A percentile compares a stretch with the other conserved stretches of the same genome.
phyloP scores from a whole-genome alignment of 257 asterid species.

The Fraxinus excelsior region DNA sequence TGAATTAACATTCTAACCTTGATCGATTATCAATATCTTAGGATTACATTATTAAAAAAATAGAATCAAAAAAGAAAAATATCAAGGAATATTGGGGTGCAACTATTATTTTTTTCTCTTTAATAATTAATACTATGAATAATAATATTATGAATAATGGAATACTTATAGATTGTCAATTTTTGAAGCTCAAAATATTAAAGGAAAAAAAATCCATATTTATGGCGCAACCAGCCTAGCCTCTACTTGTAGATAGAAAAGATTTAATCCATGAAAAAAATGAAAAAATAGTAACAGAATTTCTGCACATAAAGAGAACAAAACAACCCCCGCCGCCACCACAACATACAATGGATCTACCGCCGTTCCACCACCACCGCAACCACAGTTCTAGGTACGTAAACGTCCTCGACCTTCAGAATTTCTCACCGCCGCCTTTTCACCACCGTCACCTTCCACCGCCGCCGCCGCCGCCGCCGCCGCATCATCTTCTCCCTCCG shows the following conservation, averaged over 20 bases:
- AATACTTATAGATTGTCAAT: too few species aligned
- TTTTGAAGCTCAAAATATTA: background rate
- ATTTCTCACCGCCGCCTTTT: conserved; percentile 25
- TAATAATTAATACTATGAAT: too few species aligned
- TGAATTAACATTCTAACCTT: too few species aligned
- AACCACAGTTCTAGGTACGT: conserved; percentile 51
- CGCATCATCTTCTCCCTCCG: conserved; percentile 34
- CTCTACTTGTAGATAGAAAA: conserved; percentile 12
- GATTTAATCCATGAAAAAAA: background rate
- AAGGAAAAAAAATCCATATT: background rate
- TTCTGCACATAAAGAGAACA: background rate
- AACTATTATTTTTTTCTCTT: too few species aligned
- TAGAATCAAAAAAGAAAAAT: too few species aligned
- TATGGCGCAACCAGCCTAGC: conserved; percentile 26
- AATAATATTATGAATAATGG: too few species aligned
- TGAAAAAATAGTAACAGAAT: conserved; percentile 7
- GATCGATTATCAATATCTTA: too few species aligned
- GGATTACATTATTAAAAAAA: too few species aligned
- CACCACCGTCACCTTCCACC: conserved; percentile 32
- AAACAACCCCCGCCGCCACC: conserved; percentile 2
- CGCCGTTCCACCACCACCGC: conserved; percentile 44
- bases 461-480: conserved; percentile 21
- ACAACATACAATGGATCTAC: conserved; percentile 40
- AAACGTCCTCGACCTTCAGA: conserved; percentile 31
- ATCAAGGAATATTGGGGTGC: too few species aligned